Evolutionary conservation across 2,329 filamentous ascomycete species (phyloP).

Genomic region (Coniochaeta prunicola): DNA sequence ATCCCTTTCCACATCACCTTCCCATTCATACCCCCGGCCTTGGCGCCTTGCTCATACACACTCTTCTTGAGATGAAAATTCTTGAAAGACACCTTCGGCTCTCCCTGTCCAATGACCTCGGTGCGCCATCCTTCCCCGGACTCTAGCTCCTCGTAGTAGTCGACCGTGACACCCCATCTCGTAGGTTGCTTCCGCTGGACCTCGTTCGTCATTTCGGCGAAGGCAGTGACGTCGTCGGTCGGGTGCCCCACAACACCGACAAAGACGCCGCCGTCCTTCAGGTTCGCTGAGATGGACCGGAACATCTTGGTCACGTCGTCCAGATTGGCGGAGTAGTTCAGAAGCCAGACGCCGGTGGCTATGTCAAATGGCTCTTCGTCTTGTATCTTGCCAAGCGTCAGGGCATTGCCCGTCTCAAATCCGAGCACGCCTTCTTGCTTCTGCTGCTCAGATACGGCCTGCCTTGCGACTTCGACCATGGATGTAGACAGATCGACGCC

Average conservation of each 20-base stretch:
- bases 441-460: constrained; percentile 6
- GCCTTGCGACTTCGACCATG: constrained; percentile 22
- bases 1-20: constrained; percentile 17
- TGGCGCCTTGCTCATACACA: constrained; percentile 19
- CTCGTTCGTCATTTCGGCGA: background rate
- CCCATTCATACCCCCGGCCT: constrained; percentile 18
- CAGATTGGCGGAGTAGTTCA: constrained; percentile 25
- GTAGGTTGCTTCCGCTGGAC: background rate
- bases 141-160: constrained; percentile 6
- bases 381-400: constrained; percentile 14
- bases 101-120: constrained; percentile 4
- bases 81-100: constrained; percentile 14
- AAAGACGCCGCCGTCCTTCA: constrained; percentile 22
- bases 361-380: constrained; percentile 23
- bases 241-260: constrained; percentile 17
- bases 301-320: constrained; percentile 24
- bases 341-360: constrained; percentile 26
- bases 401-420: constrained; percentile 18
- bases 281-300: constrained; percentile 23
- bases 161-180: constrained; percentile 1
- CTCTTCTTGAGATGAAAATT: constrained; percentile 20
- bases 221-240: constrained; percentile 7
- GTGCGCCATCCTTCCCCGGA: constrained; percentile 8
- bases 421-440: background rate
- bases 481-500: constrained; percentile 25